These are phyloP conservation scores for Podila epicladia DNA, from an alignment of 192 early-diverging fungal genomes.

Conservation along the genomic window DNA sequence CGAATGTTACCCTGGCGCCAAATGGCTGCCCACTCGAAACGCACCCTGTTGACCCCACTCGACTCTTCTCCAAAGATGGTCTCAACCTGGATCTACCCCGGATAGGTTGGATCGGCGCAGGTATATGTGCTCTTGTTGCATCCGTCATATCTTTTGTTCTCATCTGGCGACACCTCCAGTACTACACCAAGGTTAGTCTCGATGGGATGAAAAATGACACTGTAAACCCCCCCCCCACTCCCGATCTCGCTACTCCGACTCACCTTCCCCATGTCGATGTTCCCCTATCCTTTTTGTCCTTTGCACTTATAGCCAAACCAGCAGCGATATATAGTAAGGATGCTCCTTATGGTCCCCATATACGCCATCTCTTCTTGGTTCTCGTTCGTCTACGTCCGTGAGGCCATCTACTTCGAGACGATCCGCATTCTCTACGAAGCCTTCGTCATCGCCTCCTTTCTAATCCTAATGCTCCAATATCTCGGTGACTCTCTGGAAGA, in stretches of 20 bases:
- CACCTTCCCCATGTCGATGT: neutral
- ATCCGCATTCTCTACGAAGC: slow-evolving; percentile 79
- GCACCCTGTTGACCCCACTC: slow-evolving; percentile 29
- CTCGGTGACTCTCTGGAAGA: slow-evolving; percentile 60
- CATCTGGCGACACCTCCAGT: slow-evolving; percentile 60
- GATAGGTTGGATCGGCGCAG: slow-evolving; percentile 69
- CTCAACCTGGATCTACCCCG: slow-evolving; percentile 56
- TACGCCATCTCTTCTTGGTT: slow-evolving; percentile 77
- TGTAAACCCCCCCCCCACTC: neutral
- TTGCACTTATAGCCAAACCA: slow-evolving; percentile 58
- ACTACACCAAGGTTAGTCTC: slow-evolving; percentile 58
- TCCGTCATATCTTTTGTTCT: slow-evolving; percentile 59
- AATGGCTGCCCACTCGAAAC: slow-evolving; percentile 46
- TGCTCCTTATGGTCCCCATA: slow-evolving; percentile 77
- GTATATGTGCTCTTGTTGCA: slow-evolving; percentile 58
- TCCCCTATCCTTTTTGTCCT: neutral
- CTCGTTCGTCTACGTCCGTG: slow-evolving; percentile 75
- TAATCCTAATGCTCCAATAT: slow-evolving; percentile 75
- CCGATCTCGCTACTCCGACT: neutral
- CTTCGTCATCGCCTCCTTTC: slow-evolving; percentile 78
- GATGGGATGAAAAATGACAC: no score
- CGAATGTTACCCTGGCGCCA: slow-evolving; percentile 12
- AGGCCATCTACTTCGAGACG: slow-evolving; percentile 71
- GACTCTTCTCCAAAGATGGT: slow-evolving; percentile 31
- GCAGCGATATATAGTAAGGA: slow-evolving; percentile 80